Evolutionary conservation across 148 eudicot genomes (phyloP), one percentile per base, ranked within the genome.

Genomic region (Polygonum maritimum): DNA sequence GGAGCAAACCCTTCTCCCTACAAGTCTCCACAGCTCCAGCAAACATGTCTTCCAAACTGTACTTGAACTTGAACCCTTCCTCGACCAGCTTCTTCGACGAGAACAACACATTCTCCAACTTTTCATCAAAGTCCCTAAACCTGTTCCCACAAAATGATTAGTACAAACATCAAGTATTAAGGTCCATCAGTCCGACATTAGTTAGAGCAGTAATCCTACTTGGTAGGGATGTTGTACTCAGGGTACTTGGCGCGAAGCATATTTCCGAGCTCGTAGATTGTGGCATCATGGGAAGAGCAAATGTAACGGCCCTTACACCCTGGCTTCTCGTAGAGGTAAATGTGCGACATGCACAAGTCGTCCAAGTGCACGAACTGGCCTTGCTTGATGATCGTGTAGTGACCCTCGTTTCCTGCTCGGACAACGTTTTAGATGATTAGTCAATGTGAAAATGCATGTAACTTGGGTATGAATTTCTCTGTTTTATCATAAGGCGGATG

Each of bases 361-460:
- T 94, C 98, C 62, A 91, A 69, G 80, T 94, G 98, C 78, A 94
- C 93, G 77, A 78, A 94, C 57, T 92, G 97, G 0, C 97, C 89
- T 76, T 94, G 97, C 83, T 84, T 87, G 12, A 94, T 90, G 11
- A 94, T 92, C 10, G 86, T 75, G 81, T 88, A 94, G 79, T 94
- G 98, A 48, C 83, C 80, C 81, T 94, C 96, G 48, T 82, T 89
- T 63, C 96, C 98, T 94, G 81, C 63, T 1, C 21, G 31, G 1
- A 26, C 31, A 75, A 39, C 8, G 3, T 55, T 57, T 57, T 21
- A 48, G 2, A 12, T 11, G 13, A 54, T 5, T 21, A 51, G 14
- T 7, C 1, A n/a, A 54, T 54, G 57, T 16, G 21, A 52, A 52
- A 16, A 52, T 52, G 55, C 55, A 13, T 26, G 47, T 7, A 6